Conservation (phyloP, 2,329 filamentous ascomycete species). For the Colletotrichum viniferum region DNA sequence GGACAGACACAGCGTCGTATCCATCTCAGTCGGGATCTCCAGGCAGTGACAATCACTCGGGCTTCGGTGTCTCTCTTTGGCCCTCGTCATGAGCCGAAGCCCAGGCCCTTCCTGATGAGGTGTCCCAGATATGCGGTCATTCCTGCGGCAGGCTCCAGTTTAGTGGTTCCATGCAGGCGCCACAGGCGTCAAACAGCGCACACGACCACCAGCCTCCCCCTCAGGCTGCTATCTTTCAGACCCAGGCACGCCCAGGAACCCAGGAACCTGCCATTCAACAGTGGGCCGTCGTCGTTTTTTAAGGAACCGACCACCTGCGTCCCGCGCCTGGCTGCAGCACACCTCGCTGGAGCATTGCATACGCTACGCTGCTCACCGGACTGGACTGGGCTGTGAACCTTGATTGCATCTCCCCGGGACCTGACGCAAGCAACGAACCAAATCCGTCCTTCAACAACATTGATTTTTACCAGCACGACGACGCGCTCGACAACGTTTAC, state of each 20-base stretch:
- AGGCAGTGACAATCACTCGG: background rate
- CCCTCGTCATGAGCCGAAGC: background rate
- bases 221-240: background rate
- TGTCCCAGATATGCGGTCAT: slow-evolving; percentile 7
- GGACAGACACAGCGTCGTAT: background rate
- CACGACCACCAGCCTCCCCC: background rate
- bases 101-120: background rate
- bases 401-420: background rate
- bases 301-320: background rate
- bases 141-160: background rate
- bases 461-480: background rate
- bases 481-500: background rate
- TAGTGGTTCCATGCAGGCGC: slow-evolving; percentile 3
- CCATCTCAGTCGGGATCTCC: background rate
- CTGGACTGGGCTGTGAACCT: background rate
- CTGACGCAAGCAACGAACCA: slow-evolving; percentile 1
- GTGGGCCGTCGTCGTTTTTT: background rate
- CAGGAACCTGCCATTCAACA: background rate
- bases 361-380: background rate
- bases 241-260: background rate
- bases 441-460: background rate
- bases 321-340: background rate
- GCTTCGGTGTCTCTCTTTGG: background rate
- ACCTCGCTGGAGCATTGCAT: background rate
- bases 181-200: slow-evolving; percentile 4